Percentiles rank a stretch among this genome's conserved stretches.
Evolutionary conservation across 805 yeast species (phyloP).

Genomic region (Kodamaea nitidulidarum): DNA sequence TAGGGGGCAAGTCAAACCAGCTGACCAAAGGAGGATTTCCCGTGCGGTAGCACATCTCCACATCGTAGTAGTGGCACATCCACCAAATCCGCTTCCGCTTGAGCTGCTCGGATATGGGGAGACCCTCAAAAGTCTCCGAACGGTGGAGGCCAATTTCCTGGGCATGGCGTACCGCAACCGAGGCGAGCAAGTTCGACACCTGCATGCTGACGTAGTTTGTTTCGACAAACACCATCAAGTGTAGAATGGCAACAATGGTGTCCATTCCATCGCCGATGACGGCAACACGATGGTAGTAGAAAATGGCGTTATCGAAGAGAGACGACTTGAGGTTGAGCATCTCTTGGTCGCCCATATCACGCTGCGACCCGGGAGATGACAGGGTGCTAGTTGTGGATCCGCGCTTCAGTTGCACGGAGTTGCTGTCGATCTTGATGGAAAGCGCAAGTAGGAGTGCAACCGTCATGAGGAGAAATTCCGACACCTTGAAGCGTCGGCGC

Average conservation of each 20-base stretch:
- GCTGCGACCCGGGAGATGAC: background rate
- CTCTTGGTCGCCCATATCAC: slow-evolving; percentile 9
- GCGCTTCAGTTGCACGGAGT: background rate
- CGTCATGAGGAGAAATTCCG: slow-evolving; percentile 35
- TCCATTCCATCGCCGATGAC: slow-evolving; percentile 23
- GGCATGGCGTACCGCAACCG: slow-evolving; percentile 37
- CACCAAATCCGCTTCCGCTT: slow-evolving; percentile 33
- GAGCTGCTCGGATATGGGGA: slow-evolving; percentile 19
- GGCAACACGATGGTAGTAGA: slow-evolving; percentile 21
- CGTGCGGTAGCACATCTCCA: slow-evolving; percentile 34
- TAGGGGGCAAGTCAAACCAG: slow-evolving; percentile 27
- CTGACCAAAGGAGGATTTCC: slow-evolving; percentile 41
- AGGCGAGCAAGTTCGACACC: slow-evolving; percentile 26
- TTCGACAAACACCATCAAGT: slow-evolving; percentile 23
- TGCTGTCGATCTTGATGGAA: slow-evolving; percentile 6
- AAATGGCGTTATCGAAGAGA: slow-evolving; percentile 16
- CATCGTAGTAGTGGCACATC: slow-evolving; percentile 34
- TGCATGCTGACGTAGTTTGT: slow-evolving; percentile 26
- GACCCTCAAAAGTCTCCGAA: slow-evolving; percentile 22
- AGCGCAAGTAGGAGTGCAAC: slow-evolving; percentile 23
- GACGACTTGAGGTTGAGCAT: slow-evolving; percentile 17
- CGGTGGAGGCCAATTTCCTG: slow-evolving; percentile 41
- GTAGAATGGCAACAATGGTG: slow-evolving; percentile 19
- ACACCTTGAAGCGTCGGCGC: slow-evolving; percentile 19
- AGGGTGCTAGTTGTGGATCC: background rate